A percentile compares a stretch with the other conserved stretches of the same genome.
phyloP scores from a whole-genome alignment of 2,329 filamentous ascomycete genomes.

The Berkeleyomyces basicola region DNA sequence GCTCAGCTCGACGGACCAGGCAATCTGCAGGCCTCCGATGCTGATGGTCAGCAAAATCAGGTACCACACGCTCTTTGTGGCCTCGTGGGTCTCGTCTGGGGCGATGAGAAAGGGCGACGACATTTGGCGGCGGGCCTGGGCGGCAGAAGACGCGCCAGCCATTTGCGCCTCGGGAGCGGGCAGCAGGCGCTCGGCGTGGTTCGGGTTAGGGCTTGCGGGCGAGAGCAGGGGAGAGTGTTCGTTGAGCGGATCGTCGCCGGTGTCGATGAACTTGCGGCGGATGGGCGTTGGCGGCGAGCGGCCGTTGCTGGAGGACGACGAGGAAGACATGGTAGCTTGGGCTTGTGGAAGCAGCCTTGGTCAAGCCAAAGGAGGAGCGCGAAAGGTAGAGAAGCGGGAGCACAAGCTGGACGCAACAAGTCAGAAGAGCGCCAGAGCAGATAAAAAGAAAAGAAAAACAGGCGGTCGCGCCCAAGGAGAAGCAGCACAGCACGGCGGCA shows the following conservation, averaged over 20 bases:
- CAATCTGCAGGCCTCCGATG: constrained; percentile 79
- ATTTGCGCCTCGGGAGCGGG: constrained; percentile 21
- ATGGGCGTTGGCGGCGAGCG: constrained; percentile 2
- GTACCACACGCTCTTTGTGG: constrained; percentile 68
- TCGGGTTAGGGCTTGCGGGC: constrained; percentile 7
- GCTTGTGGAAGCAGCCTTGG: background rate
- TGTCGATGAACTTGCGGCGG: constrained; percentile 8
- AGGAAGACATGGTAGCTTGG: background rate
- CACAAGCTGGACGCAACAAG: too few relatives aligned
- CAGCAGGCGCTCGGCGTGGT: constrained; percentile 16
- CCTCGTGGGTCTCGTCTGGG: constrained; percentile 25
- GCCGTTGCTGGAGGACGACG: constrained; percentile 1
- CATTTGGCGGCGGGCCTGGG: background rate
- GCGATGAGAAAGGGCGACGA: background rate
- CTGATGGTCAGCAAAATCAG: constrained; percentile 71
- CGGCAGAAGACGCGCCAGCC: background rate
- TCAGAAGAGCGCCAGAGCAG: background rate
- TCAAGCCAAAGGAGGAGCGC: background rate
- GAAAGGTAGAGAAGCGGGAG: background rate
- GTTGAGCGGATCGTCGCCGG: constrained; percentile 13
- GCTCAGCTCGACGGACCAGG: constrained; percentile 89
- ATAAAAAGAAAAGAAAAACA: background rate
- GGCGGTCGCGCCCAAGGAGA: background rate
- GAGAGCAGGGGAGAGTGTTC: constrained; percentile 15
- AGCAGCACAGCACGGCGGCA: background rate